Conservation (phyloP, 2,329 filamentous ascomycete species). For the Whalleya microplaca region DNA sequence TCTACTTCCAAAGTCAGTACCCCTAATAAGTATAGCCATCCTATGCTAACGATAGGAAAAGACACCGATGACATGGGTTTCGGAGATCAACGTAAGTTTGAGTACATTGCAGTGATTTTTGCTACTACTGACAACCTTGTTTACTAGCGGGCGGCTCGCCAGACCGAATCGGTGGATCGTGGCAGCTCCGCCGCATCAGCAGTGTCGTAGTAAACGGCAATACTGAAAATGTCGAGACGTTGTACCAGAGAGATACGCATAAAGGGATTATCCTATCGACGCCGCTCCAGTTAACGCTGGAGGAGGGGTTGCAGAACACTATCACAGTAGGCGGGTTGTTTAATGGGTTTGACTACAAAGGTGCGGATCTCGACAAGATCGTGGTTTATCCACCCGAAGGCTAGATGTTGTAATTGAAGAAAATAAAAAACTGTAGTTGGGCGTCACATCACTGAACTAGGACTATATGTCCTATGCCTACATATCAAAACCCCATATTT, state of each 20-base stretch:
- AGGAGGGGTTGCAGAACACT: conserved; percentile 53
- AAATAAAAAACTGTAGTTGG: background rate
- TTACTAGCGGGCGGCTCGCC: conserved; percentile 53
- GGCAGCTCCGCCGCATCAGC: conserved; percentile 62
- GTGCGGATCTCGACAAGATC: conserved; percentile 62
- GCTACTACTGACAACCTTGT: background rate
- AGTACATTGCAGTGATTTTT: no score
- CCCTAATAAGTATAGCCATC: background rate
- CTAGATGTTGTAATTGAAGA: background rate
- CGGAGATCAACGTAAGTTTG: conserved; percentile 49
- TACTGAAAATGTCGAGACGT: conserved; percentile 50
- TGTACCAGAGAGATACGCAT: conserved; percentile 58
- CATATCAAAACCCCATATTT: no score
- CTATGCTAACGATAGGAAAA: conserved; percentile 11
- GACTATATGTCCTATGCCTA: no score
- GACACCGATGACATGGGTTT: conserved; percentile 65
- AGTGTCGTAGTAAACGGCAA: conserved; percentile 63
- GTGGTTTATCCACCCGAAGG: conserved; percentile 62
- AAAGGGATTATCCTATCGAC: conserved; percentile 64
- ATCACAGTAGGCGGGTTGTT: conserved; percentile 61
- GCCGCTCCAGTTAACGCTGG: conserved; percentile 56
- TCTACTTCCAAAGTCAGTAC: conserved; percentile 56
- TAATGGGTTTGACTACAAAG: conserved; percentile 60
- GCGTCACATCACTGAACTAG: background rate
- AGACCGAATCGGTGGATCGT: conserved; percentile 62